phyloP scores from a whole-genome alignment of 257 asterid species.

The Cinchona pubescens region DNA sequence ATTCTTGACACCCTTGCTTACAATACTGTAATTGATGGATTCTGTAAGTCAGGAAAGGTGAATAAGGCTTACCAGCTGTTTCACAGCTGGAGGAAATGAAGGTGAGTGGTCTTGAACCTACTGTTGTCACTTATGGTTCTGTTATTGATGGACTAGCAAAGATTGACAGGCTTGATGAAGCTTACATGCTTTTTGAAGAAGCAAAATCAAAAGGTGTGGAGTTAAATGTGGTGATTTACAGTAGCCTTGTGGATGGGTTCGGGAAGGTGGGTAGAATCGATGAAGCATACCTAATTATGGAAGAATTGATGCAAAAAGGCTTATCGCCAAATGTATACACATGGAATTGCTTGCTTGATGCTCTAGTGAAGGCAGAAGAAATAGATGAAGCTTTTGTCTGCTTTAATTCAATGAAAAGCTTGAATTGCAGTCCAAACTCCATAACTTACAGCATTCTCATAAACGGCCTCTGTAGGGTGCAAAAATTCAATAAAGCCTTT shows the following conservation, averaged over 20 bases:
- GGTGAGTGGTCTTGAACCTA: constrained; percentile 68
- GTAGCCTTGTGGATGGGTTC: constrained; percentile 87
- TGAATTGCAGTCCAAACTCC: constrained; percentile 64
- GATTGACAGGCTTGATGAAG: constrained; percentile 94
- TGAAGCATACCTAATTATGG: constrained; percentile 88
- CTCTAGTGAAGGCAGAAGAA: constrained; percentile 88
- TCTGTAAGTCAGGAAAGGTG: constrained; percentile 90
- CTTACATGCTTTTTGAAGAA: constrained; percentile 98
- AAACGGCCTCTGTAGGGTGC: constrained; percentile 76
- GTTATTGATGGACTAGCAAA: constrained; percentile 96
- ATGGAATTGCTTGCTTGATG: constrained; percentile 97
- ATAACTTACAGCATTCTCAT: constrained; percentile 70
- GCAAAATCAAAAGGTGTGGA: constrained; percentile 74
- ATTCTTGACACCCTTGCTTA: constrained; percentile 81
- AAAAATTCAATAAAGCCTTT: constrained; percentile 91
- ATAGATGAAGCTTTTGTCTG: constrained; percentile 91
- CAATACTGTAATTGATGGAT: constrained; percentile 86
- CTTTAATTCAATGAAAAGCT: constrained; percentile 84
- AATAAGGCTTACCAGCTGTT: constrained; percentile 93
- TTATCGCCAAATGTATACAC: constrained; percentile 72
- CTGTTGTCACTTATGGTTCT: constrained; percentile 87
- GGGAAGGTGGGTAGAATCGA: constrained; percentile 96
- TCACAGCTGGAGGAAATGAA: constrained; percentile 97
- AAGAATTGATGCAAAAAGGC: constrained; percentile 85
- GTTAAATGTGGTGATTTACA: constrained; percentile 70